Percentiles rank a stretch among this genome's conserved stretches.
phyloP scores from a whole-genome alignment of 228 moss, liverwort and hornwort genomes.

The Sphagnum fallax region DNA sequence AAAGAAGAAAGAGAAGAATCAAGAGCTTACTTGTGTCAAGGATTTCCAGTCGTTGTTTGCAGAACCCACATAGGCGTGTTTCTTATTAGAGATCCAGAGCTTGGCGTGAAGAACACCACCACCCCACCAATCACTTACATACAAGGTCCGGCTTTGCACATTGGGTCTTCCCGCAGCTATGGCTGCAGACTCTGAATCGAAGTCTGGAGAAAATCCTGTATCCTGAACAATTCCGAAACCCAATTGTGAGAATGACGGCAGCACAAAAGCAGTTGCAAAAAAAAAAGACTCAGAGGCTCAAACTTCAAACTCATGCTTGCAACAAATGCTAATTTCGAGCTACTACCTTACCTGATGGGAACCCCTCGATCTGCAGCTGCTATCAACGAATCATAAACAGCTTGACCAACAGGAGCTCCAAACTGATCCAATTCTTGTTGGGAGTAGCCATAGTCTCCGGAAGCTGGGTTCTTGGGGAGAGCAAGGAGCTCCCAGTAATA shows the following conservation, averaged over 20 bases:
- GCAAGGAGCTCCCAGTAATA: constrained; percentile 58
- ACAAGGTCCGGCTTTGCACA: constrained; percentile 50
- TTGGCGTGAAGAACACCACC: constrained; percentile 55
- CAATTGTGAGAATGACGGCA: too few relatives aligned
- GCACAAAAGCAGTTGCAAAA: too few relatives aligned
- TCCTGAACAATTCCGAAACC: too few relatives aligned
- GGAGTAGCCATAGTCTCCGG: constrained; percentile 52
- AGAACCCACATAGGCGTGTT: constrained; percentile 64
- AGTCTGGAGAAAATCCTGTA: too few relatives aligned
- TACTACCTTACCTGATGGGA: constrained; percentile 11
- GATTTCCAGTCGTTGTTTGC: constrained; percentile 88
- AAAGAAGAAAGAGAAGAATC: too few relatives aligned
- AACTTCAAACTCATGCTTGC: too few relatives aligned
- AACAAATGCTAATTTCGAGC: too few relatives aligned
- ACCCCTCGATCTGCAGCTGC: constrained; percentile 49
- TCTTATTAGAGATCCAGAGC: constrained; percentile 60
- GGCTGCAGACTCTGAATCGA: too few relatives aligned
- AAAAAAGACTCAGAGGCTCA: too few relatives aligned
- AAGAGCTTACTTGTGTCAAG: constrained; percentile 44
- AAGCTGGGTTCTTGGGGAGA: constrained; percentile 20
- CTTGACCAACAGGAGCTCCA: constrained; percentile 41
- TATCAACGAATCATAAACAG: constrained; percentile 37
- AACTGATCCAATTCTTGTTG: constrained; percentile 39
- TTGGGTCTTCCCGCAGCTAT: constrained; percentile 22
- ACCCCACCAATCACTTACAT: constrained; percentile 54